Percentiles rank a stretch among this genome's conserved stretches.
phyloP scores from a whole-genome alignment of 495 filamentous ascomycete species.

The Pyronema omphalodes region DNA sequence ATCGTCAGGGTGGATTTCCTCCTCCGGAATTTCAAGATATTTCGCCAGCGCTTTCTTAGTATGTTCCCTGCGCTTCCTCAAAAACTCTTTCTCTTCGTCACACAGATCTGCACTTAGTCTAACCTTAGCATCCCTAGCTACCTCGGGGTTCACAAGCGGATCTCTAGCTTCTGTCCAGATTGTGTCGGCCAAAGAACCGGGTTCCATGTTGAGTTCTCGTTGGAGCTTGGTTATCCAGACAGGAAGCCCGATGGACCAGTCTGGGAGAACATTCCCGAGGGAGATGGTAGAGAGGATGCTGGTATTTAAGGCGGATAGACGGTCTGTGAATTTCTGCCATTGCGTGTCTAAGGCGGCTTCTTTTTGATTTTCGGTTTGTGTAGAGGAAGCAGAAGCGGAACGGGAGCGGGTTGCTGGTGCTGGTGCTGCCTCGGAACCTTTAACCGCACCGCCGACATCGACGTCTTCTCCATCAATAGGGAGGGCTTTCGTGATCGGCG shows the following conservation, averaged over 20 bases:
- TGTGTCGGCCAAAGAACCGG: conserved; percentile 72
- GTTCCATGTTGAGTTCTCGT: conserved; percentile 64
- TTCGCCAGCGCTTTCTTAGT: conserved; percentile 53
- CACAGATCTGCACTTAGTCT: conserved; percentile 71
- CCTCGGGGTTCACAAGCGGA: conserved; percentile 66
- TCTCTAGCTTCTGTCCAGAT: conserved; percentile 87
- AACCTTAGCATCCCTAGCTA: conserved; percentile 57
- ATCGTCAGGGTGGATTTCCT: conserved; percentile 78
- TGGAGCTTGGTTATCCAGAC: conserved; percentile 69
- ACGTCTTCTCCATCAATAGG: too few relatives aligned
- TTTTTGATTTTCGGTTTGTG: conserved; percentile 2
- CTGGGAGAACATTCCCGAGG: conserved; percentile 40
- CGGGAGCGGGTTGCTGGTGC: not conserved
- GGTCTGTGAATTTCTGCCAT: conserved; percentile 20
- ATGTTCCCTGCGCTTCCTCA: conserved; percentile 41
- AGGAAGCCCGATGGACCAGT: conserved; percentile 63
- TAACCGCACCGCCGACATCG: not conserved
- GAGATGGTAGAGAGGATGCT: conserved; percentile 13
- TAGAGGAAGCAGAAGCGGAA: not conserved
- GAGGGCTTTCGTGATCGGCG: not conserved
- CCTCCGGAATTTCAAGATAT: conserved; percentile 58
- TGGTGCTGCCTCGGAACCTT: not conserved
- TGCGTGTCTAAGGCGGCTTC: conserved; percentile 11
- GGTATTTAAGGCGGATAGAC: conserved; percentile 15
- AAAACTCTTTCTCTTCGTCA: conserved; percentile 57